Evolutionary conservation across 768 basidiomycete species (phyloP), one percentile per base, ranked within the genome.

Genomic region (Kwoniella sp.): DNA sequence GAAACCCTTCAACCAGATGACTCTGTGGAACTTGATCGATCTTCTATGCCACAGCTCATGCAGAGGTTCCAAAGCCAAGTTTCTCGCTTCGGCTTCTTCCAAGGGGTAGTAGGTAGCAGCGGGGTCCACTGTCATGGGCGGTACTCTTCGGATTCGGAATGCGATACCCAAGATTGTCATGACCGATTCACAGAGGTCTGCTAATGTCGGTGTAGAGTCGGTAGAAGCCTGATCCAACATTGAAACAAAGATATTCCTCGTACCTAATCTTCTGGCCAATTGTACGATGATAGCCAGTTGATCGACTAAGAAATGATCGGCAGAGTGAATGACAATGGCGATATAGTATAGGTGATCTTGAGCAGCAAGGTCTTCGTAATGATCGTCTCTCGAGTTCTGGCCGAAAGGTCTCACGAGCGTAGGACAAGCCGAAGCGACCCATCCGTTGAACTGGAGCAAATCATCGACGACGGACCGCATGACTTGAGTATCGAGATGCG

Each of bases 271-370:
- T 72, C 88, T 88, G 0, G 91, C 91, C 76, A 99, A 86, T 78
- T 99, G 96, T 9, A 99, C 90, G 69, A 99, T 98, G 71, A 96
- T 91, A 21, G 96, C 92, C 50, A 99, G 88, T 79, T 99, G 96
- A 82, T 98, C 96, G 68, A 97, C 91, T 58, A 98, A 86, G 83
- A 99, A 99, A 79, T 99, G 96, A 83, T 99, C 96, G 1, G 96
- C 96, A 2, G 92, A 95, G 80, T 99, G 95, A 49, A 99, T 90
- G 68, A 94, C 86, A 70, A 98, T 89, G 60, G 92, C 94, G 67
- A 99, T 85, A 79, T 88, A 99, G 83, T 97, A 99, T 19, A 97
- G 84, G 69, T 89, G 88, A 70, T 91, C 88, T 57, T 89, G 85
- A 33, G 84, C 84, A 25, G 89, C 87, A 65, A 99, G 87, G 80